Evolutionary conservation across 352 stramenopile genomes (phyloP).

Genomic region (Phytophthora litchii): DNA sequence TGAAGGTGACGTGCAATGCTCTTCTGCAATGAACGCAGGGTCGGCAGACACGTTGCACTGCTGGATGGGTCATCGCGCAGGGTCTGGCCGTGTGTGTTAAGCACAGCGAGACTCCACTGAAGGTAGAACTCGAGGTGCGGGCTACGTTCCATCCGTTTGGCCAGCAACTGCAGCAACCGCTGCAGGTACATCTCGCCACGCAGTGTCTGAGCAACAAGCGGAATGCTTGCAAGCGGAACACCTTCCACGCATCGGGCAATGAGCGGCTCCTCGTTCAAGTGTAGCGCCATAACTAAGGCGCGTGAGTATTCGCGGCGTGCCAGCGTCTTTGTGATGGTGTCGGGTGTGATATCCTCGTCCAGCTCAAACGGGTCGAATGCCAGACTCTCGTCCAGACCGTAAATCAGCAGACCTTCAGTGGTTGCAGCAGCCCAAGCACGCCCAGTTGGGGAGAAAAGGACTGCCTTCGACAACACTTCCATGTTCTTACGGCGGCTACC

Average conservation of each 20-base stretch:
- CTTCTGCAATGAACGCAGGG: slow-evolving; percentile 88
- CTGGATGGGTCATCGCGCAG: slow-evolving; percentile 74
- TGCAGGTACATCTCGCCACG: slow-evolving; percentile 91
- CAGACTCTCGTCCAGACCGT: slow-evolving; percentile 95
- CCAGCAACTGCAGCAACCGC: slow-evolving; percentile 92
- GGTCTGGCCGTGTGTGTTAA: slow-evolving; percentile 93
- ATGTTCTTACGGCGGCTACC: slow-evolving; percentile 88
- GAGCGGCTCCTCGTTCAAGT: slow-evolving; percentile 96
- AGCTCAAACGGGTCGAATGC: slow-evolving; percentile 99
- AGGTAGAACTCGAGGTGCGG: slow-evolving; percentile 98
- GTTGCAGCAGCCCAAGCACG: slow-evolving; percentile 97
- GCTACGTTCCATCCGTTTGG: slow-evolving; percentile 91
- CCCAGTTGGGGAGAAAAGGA: slow-evolving; percentile 97
- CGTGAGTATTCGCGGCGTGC: slow-evolving; percentile 89
- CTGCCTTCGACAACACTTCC: slow-evolving; percentile 90
- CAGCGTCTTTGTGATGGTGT: slow-evolving; percentile 90
- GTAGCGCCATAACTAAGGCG: slow-evolving; percentile 95
- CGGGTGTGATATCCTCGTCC: slow-evolving; percentile 97
- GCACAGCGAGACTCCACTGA: slow-evolving; percentile 94
- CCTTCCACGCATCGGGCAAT: slow-evolving; percentile 93
- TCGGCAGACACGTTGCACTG: slow-evolving; percentile 74
- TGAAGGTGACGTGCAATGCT: slow-evolving; percentile 83
- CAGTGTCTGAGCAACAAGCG: slow-evolving; percentile 91
- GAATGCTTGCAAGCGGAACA: slow-evolving; percentile 90
- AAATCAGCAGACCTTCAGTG: slow-evolving; percentile 98